These are phyloP conservation scores for Odontarrhena argentea DNA, from an alignment of 345 rosid genomes.

Conservation along the genomic window DNA sequence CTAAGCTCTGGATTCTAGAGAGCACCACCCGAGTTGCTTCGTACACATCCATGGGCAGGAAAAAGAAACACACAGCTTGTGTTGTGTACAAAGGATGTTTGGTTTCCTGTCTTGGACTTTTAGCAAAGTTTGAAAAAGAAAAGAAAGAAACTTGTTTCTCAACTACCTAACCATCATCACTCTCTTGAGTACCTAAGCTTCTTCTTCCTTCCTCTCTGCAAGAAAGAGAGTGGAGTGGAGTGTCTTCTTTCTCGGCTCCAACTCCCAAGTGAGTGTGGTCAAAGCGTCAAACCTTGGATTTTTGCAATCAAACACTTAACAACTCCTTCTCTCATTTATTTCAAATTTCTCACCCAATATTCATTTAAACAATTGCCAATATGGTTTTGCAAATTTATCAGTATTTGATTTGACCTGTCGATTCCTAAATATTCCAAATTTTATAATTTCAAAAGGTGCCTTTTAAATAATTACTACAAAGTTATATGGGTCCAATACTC, in stretches of 20 bases:
- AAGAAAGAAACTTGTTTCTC: slow-evolving; percentile 16
- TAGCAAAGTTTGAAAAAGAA: slow-evolving; percentile 6
- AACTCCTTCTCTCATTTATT: background rate
- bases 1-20: slow-evolving; percentile 68
- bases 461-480: background rate
- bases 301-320: slow-evolving; percentile 4
- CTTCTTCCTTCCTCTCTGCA: slow-evolving; percentile 1
- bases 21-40: slow-evolving; percentile 76
- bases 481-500: slow-evolving; percentile 12
- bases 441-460: no score
- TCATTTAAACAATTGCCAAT: background rate
- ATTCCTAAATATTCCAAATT: background rate
- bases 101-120: slow-evolving; percentile 22
- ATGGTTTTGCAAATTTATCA: no score
- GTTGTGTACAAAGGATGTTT: slow-evolving; percentile 17
- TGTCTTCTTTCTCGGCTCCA: slow-evolving; percentile 11
- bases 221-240: background rate
- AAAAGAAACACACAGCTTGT: slow-evolving; percentile 17
- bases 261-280: slow-evolving; percentile 31
- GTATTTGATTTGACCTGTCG: slow-evolving; percentile 3
- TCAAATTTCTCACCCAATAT: background rate
- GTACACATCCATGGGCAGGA: slow-evolving; percentile 61
- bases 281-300: slow-evolving; percentile 20
- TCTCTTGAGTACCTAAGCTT: slow-evolving; percentile 18
- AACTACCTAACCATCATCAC: slow-evolving; percentile 23